These are phyloP conservation scores for Lactarius tabidus DNA, from an alignment of 768 basidiomycete genomes.

Conservation along the genomic window DNA sequence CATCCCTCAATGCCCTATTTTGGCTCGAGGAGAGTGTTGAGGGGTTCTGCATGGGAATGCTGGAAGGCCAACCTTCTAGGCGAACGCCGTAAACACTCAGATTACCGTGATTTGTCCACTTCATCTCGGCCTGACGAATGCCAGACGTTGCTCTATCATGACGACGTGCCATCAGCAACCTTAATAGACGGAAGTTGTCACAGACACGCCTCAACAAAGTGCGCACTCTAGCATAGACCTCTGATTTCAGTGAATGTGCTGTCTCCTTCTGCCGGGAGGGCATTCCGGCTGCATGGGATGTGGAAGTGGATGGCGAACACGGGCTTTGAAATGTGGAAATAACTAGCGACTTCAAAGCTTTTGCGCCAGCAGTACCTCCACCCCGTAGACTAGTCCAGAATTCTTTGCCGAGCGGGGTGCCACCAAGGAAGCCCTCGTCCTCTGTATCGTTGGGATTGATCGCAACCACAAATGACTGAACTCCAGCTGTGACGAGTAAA, in stretches of 20 bases:
- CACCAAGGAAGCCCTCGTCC: constrained; percentile 60
- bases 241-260: constrained; percentile 24
- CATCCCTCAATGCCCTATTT: constrained; percentile 50
- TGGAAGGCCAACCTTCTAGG: constrained; percentile 60
- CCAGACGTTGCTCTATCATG: constrained; percentile 48
- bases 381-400: constrained; percentile 61
- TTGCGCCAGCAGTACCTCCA: constrained; percentile 56
- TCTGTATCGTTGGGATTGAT: constrained; percentile 47
- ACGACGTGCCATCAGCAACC: constrained; percentile 14
- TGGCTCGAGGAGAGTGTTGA: constrained; percentile 52
- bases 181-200: background rate
- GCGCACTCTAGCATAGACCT: constrained; percentile 25
- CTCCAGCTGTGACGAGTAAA: constrained; percentile 44
- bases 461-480: constrained; percentile 60
- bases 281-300: constrained; percentile 2
- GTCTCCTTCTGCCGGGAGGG: constrained; percentile 15
- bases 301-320: background rate
- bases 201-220: constrained; percentile 18
- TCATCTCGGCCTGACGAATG: constrained; percentile 66
- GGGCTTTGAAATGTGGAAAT: background rate
- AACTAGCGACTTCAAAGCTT: constrained; percentile 46
- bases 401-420: constrained; percentile 54
- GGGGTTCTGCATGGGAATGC: constrained; percentile 58
- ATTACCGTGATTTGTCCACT: constrained; percentile 64
- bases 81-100: constrained; percentile 54